Evolutionary conservation across 768 basidiomycete genomes (phyloP), one percentile per base, ranked within the genome.

Genomic region (Lactifluus rugatus): DNA sequence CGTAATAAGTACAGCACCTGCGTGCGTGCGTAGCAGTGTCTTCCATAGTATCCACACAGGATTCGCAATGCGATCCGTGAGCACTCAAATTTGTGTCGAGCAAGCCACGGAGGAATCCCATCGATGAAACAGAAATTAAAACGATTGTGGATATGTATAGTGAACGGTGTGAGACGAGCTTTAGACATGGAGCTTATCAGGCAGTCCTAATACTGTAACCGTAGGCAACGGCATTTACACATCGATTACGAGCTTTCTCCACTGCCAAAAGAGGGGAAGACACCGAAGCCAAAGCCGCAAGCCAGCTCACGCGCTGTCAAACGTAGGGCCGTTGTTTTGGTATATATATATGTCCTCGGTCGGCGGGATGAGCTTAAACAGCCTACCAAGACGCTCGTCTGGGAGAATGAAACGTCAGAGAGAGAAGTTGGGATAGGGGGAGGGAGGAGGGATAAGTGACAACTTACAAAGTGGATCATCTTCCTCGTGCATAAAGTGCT

Each of bases 301-400:
- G 31, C 47, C 32, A 32, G 36, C 44, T 60, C 44, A 60, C 19
- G 58, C 58, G 13, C 31, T 48, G 25, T 58, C 60, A 19, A 64
- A 41, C 42, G 25, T 42, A 54, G 74, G 75, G 3, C 67, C 72
- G 52, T 87, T 88, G 64, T 76, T 78, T 66, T 78, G 73, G 75
- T 83, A 93, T 46, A 81, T 73, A 64, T 90, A 95, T 26, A 73
- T 70, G 55, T 95, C 93, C 71, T 94, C 93, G 39, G 81, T 83
- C 1, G 82, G 71, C 7, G 89, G 87, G 5, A 70, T 71, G 11
- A 80, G 75, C 68, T 85, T 85, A 62, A 83, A 83, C 25, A 80
- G 58, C 54, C 70, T 76, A 11, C 78, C 87, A 8, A 93, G 78
- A 36, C 74, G 74, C 65, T 89, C 83, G 69, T 91, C 87, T 86